Evolutionary conservation across 805 yeast genomes (phyloP), one percentile per base, ranked within the genome.

Genomic region (Metschnikowia cerradonensis): DNA sequence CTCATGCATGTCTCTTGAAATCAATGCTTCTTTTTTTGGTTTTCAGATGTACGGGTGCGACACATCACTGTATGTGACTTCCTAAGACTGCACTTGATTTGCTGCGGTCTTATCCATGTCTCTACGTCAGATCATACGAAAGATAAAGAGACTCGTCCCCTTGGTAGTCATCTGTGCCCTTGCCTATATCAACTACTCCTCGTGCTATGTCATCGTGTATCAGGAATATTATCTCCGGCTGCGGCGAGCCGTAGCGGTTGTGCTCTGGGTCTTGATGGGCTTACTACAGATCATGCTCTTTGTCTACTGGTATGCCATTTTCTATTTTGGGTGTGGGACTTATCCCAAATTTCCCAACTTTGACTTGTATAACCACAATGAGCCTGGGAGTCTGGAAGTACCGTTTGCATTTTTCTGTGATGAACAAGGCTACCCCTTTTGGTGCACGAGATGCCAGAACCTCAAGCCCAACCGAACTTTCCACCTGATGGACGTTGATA

Each of bases 361-460:
- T 48, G 63, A 70, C 52, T 36, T 71, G 32, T 65, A 65, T 52
- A 54, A 49, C 11, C 45, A 49, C 10, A 56, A 50, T 19, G 55
- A 49, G 4, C 50, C 49, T 6, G 55, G 48, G 5, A 61, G 71
- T 8, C 64, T 68, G 2, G 61, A 64, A 0, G 76, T 83, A 1
- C 94, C 95, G 0, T 72, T 66, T 1, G 68, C 76, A 22, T 91
- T 89, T 62, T 62, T 76, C 15, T 87, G 96, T 63, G 90, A 87
- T 63, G 70, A 68, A 8, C 74, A 78, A 50, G 97, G 98, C 0
- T 81, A 77, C 55, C 95, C 96, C 0, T 71, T 72, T 26, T 91
- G 88, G 83, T 90, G 96, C 61, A 67, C 85, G 1, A 65, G 68
- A 10, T 88, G 96, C 62, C 71, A 78, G 44, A 76, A 84, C 4